A percentile compares a stretch with the other conserved stretches of the same genome.
phyloP scores from a whole-genome alignment of 2,329 filamentous ascomycete genomes.

The Tolypocladium pustulatum region DNA sequence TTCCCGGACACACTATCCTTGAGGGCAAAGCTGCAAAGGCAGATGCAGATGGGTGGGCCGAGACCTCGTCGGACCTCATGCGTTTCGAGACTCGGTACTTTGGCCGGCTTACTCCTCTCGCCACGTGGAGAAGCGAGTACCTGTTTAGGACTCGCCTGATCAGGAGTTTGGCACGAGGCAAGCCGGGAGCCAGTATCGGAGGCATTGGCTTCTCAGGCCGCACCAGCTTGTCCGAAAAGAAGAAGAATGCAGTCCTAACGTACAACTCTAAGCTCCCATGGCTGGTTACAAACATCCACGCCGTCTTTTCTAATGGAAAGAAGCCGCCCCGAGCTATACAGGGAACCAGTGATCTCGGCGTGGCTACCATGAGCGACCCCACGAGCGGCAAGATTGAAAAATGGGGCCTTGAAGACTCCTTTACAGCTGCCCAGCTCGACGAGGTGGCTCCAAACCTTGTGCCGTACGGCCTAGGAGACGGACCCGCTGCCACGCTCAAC shows the following conservation, averaged over 20 bases:
- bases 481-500: conserved; percentile 70
- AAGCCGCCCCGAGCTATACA: conserved; percentile 73
- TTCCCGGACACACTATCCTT: conserved; percentile 55
- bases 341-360: conserved; percentile 67
- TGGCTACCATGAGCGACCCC: conserved; percentile 75
- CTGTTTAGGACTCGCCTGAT: conserved; percentile 77
- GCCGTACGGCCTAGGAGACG: conserved; percentile 69
- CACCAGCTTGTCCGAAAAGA: conserved; percentile 46
- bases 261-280: conserved; percentile 79
- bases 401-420: conserved; percentile 72
- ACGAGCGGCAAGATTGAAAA: conserved; percentile 62
- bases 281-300: conserved; percentile 70
- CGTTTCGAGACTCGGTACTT: conserved; percentile 71
- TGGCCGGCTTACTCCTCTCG: conserved; percentile 66
- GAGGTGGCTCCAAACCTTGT: conserved; percentile 65
- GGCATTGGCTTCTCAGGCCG: conserved; percentile 42
- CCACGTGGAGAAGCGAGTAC: conserved; percentile 97
- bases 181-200: conserved; percentile 50
- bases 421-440: conserved; percentile 64
- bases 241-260: conserved; percentile 64
- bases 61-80: conserved; percentile 41
- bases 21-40: conserved; percentile 20
- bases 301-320: conserved; percentile 61
- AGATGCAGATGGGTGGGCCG: conserved; percentile 27
- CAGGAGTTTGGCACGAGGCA: conserved; percentile 71